Base-by-base conservation (phyloP, 306 rosid species). In the Corylus heterophylla region DNA sequence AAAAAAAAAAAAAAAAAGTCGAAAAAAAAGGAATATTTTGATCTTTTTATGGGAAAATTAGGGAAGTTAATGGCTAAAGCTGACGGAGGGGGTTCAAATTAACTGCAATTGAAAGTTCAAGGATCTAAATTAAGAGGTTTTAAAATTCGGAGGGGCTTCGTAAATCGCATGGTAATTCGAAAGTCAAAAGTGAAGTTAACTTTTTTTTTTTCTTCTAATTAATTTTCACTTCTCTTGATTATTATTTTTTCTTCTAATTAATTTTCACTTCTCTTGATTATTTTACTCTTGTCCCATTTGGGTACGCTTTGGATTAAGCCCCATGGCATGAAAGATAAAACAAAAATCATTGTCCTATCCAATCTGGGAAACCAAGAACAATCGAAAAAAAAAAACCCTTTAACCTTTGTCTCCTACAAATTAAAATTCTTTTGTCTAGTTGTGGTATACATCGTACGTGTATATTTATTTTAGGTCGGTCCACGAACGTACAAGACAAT, bases 291-390 rank as follows among this genome's bases (percentile, higher is more conserved):
- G 62, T 72, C 68, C 74, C 48, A 20, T 72, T 69, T 20, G 78
- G 63, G 80, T 78, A 67, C 17, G 80, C 68, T 56, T 78, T 83
- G 37, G 66, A 75, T 74, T 44, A 31, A 70, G 75, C 74, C 62
- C 55, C 52, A 69, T 69, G 78, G 22, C 39, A 37, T 69, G 70
- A 83, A 59, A 35, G 80, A 69, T 44, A 48, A 47, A 80, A 83
- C 81, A 48, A 69, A 22, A 55, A 52, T 56, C 63, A 18, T 16
- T 75, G 75, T 69, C 63, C 16, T 62, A 69, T 69, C 74, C 69
- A 59, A 62, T 63, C 49, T 71, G 78, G 77, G 55, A 47, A 5
- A 17, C 84, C 75, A 13, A 79, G 51, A 73, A 31, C 14, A 27
- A 31, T 14, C 10, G 18, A 27, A 31, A 55, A 55, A 27, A 27